Conservation (phyloP, 2,329 filamentous ascomycete species). For the Aureobasidium namibiae region DNA sequence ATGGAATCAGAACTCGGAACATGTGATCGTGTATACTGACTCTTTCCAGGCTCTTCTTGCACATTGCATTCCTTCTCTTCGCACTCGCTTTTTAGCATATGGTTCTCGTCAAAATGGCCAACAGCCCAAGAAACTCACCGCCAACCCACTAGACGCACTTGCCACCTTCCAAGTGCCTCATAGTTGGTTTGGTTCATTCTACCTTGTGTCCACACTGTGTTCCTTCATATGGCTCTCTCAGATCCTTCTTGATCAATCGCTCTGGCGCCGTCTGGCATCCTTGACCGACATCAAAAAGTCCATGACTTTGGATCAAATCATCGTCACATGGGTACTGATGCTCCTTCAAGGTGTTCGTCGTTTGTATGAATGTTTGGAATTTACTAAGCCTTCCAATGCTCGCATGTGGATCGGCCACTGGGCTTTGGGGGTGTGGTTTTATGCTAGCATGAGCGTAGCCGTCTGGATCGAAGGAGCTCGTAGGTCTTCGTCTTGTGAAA, state of each 20-base stretch:
- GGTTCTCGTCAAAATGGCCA: conserved; percentile 40
- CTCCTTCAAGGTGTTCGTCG: conserved; percentile 65
- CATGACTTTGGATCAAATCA: conserved; percentile 56
- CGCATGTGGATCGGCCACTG: conserved; percentile 84
- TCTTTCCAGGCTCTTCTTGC: conserved; percentile 40
- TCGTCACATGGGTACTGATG: conserved; percentile 65
- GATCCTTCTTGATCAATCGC: conserved; percentile 45
- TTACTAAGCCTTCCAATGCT: conserved; percentile 60
- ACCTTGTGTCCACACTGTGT: conserved; percentile 59
- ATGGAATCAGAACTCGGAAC: background rate
- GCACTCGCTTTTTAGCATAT: conserved; percentile 51
- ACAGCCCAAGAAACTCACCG: background rate
- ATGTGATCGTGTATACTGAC: conserved; percentile 8
- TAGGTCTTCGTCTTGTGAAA: conserved; percentile 33
- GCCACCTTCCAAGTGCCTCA: conserved; percentile 65
- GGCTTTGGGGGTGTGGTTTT: conserved; percentile 69
- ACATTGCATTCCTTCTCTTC: conserved; percentile 43
- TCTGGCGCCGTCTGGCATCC: conserved; percentile 43
- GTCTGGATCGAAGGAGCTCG: conserved; percentile 78
- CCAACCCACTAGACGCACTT: conserved; percentile 35
- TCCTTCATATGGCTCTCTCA: conserved; percentile 69
- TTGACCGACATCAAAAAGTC: conserved; percentile 24
- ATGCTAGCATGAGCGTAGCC: conserved; percentile 62
- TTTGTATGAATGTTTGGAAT: conserved; percentile 62
- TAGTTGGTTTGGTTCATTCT: conserved; percentile 84